Percentiles rank a stretch among this genome's conserved stretches.
These are phyloP conservation scores for Tagetes patula DNA, from an alignment of 129 eudicot species.

Conservation along the genomic window DNA sequence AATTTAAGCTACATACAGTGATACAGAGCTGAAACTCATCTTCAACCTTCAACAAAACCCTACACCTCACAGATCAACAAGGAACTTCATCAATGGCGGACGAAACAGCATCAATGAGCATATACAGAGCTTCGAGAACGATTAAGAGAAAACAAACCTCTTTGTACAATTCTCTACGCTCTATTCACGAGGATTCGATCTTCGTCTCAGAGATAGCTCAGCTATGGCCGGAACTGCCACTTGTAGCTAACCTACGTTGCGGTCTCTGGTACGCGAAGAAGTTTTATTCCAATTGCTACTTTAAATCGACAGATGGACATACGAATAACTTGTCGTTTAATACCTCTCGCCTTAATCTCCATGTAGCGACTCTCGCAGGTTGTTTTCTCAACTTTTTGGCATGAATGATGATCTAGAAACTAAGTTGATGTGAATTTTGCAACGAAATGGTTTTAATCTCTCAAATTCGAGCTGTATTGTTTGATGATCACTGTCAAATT, in stretches of 20 bases:
- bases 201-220: slow-evolving; percentile 82
- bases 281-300: slow-evolving; percentile 76
- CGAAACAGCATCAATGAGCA: slow-evolving; percentile 48
- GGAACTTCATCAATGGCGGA: slow-evolving; percentile 39
- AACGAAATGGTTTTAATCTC: neutral
- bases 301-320: slow-evolving; percentile 96
- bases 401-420: neutral
- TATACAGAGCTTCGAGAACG: slow-evolving; percentile 71
- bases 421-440: neutral
- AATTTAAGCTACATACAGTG: no score
- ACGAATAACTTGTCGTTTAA: slow-evolving; percentile 79
- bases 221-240: slow-evolving; percentile 84
- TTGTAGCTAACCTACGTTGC: slow-evolving; percentile 86
- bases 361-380: slow-evolving; percentile 82
- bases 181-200: slow-evolving; percentile 83
- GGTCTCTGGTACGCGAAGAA: slow-evolving; percentile 76
- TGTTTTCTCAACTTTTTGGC: neutral
- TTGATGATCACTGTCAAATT: neutral
- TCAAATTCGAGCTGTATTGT: neutral
- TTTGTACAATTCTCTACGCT: slow-evolving; percentile 71
- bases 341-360: slow-evolving; percentile 90
- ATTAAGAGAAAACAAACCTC: slow-evolving; percentile 65
- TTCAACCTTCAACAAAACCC: neutral
- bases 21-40: neutral
- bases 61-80: neutral